Conservation (phyloP, 306 rosid genomes). For the Heteromeles arbutifolia region DNA sequence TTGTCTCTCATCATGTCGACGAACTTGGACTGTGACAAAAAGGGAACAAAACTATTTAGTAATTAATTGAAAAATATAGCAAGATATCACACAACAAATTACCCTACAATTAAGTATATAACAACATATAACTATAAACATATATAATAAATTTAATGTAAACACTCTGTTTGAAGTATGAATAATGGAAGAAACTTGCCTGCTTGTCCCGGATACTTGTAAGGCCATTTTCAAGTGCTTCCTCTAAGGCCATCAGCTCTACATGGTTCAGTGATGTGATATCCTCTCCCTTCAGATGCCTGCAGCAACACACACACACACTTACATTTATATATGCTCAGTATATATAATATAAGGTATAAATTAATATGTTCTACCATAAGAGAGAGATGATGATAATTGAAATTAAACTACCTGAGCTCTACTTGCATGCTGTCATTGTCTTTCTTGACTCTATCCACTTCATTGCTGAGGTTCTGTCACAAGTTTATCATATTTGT, state of each 20-base stretch:
- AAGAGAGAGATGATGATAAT: not conserved
- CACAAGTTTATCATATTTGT: not conserved
- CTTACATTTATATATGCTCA: not conserved
- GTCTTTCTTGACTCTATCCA: conserved; percentile 80
- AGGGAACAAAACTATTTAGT: not conserved
- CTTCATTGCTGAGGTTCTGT: conserved; percentile 75
- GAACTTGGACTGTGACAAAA: conserved; percentile 46
- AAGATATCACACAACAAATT: too few species aligned
- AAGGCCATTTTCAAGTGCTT: conserved; percentile 69
- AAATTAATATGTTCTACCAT: too few species aligned
- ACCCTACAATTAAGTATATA: too few species aligned
- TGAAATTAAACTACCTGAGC: conserved; percentile 42
- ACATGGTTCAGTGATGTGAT: conserved; percentile 57
- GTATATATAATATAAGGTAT: too few species aligned
- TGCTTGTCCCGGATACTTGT: conserved; percentile 40
- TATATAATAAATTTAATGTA: too few species aligned
- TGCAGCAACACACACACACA: conserved; percentile 14
- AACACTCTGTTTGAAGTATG: not conserved
- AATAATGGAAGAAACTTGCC: conserved; percentile 23
- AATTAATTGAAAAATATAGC: not conserved
- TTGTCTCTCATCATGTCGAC: conserved; percentile 43
- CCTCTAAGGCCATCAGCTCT: conserved; percentile 65
- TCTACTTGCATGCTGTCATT: conserved; percentile 83
- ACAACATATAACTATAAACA: not conserved
- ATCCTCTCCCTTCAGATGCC: conserved; percentile 92